These are phyloP conservation scores for Aurantiochytrium sp. DNA, from an alignment of 108 stramenopile species.

Conservation along the genomic window DNA sequence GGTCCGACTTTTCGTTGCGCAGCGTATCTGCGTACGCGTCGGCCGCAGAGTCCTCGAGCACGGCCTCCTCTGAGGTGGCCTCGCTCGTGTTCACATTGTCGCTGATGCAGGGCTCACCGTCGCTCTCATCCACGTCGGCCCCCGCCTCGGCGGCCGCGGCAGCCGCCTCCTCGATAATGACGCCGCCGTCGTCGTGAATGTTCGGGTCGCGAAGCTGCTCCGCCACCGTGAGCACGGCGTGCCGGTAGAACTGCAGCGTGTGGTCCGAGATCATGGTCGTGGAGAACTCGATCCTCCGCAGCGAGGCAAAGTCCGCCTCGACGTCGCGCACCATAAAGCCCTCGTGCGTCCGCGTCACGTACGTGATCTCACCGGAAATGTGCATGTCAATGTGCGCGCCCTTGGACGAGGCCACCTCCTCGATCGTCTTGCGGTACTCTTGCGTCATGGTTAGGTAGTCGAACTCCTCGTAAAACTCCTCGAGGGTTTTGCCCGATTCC, in stretches of 20 bases:
- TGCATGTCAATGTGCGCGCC: constrained; percentile 23
- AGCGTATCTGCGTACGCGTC: neutral
- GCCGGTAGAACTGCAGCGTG: neutral
- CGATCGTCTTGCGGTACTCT: neutral
- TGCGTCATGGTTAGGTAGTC: neutral
- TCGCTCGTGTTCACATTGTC: neutral
- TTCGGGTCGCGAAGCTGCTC: neutral
- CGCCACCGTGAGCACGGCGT: neutral
- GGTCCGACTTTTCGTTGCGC: neutral
- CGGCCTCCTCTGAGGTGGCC: neutral
- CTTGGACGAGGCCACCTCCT: neutral
- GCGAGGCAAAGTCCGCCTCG: neutral
- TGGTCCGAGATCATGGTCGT: constrained; percentile 12
- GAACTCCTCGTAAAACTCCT: neutral
- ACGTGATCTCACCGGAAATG: neutral
- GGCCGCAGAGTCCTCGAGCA: neutral
- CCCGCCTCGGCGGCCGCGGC: neutral
- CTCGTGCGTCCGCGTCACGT: neutral
- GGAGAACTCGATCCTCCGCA: neutral
- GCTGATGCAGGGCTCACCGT: neutral
- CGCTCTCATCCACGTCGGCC: neutral
- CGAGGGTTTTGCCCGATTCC: neutral
- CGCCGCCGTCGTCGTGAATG: neutral
- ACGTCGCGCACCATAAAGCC: neutral
- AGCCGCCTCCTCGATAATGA: neutral